Percentiles rank a stretch among this genome's conserved stretches.
phyloP scores from a whole-genome alignment of 2,329 filamentous ascomycete species.

The Penicillium sp. region DNA sequence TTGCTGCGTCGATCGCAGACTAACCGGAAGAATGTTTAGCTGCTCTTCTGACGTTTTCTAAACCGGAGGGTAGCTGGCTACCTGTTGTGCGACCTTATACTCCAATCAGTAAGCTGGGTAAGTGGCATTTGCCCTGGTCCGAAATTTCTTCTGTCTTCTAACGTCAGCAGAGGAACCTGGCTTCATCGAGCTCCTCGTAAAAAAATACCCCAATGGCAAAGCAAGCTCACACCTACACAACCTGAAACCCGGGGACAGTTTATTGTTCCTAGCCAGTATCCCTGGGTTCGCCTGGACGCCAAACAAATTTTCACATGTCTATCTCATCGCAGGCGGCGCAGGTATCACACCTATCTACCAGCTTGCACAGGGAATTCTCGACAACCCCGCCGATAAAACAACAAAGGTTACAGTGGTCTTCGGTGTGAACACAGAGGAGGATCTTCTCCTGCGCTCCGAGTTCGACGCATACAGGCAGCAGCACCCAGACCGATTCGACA shows the following conservation, averaged over 20 bases:
- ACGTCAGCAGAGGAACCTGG: slow-evolving; percentile 57
- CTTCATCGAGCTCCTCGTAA: slow-evolving; percentile 68
- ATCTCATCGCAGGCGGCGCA: slow-evolving; percentile 71
- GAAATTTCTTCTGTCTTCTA: slow-evolving; percentile 2
- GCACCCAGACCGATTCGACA: slow-evolving; percentile 61
- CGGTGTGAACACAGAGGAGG: slow-evolving; percentile 68
- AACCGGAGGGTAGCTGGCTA: slow-evolving; percentile 61
- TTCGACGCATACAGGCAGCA: slow-evolving; percentile 56
- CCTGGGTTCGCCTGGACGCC: slow-evolving; percentile 61
- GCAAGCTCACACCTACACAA: slow-evolving; percentile 70
- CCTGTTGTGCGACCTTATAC: slow-evolving; percentile 71
- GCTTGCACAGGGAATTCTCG: slow-evolving; percentile 65
- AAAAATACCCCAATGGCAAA: slow-evolving; percentile 70
- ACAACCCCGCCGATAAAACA: slow-evolving; percentile 65
- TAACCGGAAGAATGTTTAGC: slow-evolving; percentile 34
- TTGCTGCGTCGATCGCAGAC: background rate
- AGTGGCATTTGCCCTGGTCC: slow-evolving; percentile 8
- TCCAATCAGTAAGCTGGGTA: slow-evolving; percentile 61
- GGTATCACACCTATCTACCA: slow-evolving; percentile 75
- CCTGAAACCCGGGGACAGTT: slow-evolving; percentile 63
- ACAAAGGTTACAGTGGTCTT: slow-evolving; percentile 68
- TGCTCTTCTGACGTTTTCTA: slow-evolving; percentile 65
- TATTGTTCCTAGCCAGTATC: slow-evolving; percentile 63
- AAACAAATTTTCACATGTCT: slow-evolving; percentile 57
- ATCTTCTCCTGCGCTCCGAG: slow-evolving; percentile 64